phyloP scores from a whole-genome alignment of 179 eudicot genomes.

The Drosera spatulata region DNA sequence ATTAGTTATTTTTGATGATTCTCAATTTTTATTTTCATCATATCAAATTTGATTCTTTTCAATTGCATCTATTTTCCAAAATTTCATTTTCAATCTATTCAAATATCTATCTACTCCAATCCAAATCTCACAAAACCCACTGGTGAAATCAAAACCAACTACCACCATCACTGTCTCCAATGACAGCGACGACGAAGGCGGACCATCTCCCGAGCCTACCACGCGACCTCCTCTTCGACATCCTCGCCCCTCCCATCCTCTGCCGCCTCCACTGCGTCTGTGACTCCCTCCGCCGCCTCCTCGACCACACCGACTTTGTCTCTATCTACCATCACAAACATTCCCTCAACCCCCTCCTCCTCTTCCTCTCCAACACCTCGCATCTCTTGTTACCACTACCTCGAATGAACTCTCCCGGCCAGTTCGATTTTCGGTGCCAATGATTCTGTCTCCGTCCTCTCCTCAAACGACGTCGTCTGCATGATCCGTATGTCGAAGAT shows the following conservation, averaged over 20 bases:
- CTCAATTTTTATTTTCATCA: no score
- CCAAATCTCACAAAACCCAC: no score
- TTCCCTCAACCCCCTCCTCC: conserved; percentile 21
- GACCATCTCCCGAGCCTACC: neutral
- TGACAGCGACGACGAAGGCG: no score
- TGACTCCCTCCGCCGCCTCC: neutral
- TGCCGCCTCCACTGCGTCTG: conserved; percentile 4
- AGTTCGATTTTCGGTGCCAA: conserved; percentile 5
- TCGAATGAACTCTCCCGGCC: conserved; percentile 18
- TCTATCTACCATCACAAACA: conserved; percentile 22
- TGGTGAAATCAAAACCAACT: no score
- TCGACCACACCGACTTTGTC: conserved; percentile 14
- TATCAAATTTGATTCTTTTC: no score
- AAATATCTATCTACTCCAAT: no score
- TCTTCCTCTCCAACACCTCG: conserved; percentile 12
- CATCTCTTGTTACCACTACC: conserved; percentile 14
- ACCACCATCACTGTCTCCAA: no score
- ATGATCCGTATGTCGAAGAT: conserved; percentile 11
- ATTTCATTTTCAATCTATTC: no score
- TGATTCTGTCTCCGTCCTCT: conserved; percentile 7
- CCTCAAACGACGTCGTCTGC: conserved; percentile 20
- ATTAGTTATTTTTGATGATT: no score
- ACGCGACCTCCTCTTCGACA: conserved; percentile 8
- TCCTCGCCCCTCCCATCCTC: conserved; percentile 2
- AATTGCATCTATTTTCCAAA: no score